phyloP scores from a whole-genome alignment of 2,329 filamentous ascomycete genomes.

The Sordariomycetes sp. region DNA sequence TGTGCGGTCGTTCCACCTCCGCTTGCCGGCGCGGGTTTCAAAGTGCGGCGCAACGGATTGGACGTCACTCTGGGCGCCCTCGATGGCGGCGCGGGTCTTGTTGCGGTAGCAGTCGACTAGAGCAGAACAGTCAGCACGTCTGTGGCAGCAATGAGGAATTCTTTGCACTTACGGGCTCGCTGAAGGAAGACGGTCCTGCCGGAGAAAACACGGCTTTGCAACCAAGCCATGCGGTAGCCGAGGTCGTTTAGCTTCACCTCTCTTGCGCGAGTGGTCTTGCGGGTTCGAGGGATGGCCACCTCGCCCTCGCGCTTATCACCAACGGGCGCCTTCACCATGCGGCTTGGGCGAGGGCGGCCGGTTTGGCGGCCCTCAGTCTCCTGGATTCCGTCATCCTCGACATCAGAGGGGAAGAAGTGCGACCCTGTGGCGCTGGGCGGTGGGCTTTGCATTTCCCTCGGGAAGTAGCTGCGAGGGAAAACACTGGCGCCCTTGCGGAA shows the following conservation, averaged over 20 bases:
- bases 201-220: constrained; percentile 86
- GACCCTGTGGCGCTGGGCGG: constrained; percentile 67
- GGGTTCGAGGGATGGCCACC: constrained; percentile 66
- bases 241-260: constrained; percentile 90
- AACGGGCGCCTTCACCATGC: constrained; percentile 53
- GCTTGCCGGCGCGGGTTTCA: constrained; percentile 81
- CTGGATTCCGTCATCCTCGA: constrained; percentile 44
- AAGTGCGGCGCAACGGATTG: constrained; percentile 71
- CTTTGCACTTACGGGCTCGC: constrained; percentile 75
- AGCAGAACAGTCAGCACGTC: too few species aligned
- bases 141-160: too few species aligned
- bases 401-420: constrained; percentile 63
- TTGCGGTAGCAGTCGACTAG: constrained; percentile 95
- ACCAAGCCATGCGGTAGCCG: constrained; percentile 93
- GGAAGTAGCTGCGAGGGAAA: constrained; percentile 85
- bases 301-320: constrained; percentile 62
- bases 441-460: constrained; percentile 83
- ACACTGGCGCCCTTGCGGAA: constrained; percentile 87
- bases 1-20: constrained; percentile 57
- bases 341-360: constrained; percentile 22
- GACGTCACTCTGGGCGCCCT: constrained; percentile 68
- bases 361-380: constrained; percentile 38
- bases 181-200: constrained; percentile 82
- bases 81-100: constrained; percentile 78
- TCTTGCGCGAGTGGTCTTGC: constrained; percentile 60